These are phyloP conservation scores for Paratinospora sagittata DNA, from an alignment of 164 flowering plant species.

Conservation along the genomic window DNA sequence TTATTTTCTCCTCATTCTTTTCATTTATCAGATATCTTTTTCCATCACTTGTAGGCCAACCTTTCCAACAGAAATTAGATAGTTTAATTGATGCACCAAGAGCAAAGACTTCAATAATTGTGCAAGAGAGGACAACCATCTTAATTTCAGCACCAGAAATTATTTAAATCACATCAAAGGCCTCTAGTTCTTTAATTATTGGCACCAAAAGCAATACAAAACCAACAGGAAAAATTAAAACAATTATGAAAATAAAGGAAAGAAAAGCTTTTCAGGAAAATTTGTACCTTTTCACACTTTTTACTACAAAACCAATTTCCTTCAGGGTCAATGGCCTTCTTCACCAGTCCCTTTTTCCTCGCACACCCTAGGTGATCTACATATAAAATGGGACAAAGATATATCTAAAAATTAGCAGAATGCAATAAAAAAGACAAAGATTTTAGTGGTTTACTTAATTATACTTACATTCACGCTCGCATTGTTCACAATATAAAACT, in stretches of 20 bases:
- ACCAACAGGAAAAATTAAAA: not conserved
- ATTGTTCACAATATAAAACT: slow-evolving; percentile 56
- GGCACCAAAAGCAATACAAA: no score
- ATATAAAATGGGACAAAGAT: slow-evolving; percentile 7
- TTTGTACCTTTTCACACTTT: slow-evolving; percentile 58
- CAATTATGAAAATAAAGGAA: slow-evolving; percentile 28
- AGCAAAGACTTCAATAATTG: no score
- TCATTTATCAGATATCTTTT: no score
- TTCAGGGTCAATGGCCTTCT: slow-evolving; percentile 18
- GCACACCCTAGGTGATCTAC: slow-evolving; percentile 74
- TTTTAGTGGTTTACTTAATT: not conserved
- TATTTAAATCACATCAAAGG: no score
- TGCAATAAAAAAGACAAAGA: slow-evolving; percentile 39
- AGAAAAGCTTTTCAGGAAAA: slow-evolving; percentile 31
- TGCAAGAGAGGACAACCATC: no score
- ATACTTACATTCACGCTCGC: slow-evolving; percentile 66
- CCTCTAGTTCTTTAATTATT: no score
- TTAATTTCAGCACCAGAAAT: no score
- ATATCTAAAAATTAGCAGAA: slow-evolving; percentile 29
- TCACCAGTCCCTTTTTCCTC: slow-evolving; percentile 20
- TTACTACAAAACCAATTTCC: slow-evolving; percentile 67
- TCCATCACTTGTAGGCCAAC: no score
- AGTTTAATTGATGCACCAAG: no score
- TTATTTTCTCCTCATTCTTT: no score
- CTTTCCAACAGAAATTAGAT: no score